Percentiles rank a stretch among this genome's conserved stretches.
Conservation (phyloP, 305 asterid species). For the Solanum hybrid region DNA sequence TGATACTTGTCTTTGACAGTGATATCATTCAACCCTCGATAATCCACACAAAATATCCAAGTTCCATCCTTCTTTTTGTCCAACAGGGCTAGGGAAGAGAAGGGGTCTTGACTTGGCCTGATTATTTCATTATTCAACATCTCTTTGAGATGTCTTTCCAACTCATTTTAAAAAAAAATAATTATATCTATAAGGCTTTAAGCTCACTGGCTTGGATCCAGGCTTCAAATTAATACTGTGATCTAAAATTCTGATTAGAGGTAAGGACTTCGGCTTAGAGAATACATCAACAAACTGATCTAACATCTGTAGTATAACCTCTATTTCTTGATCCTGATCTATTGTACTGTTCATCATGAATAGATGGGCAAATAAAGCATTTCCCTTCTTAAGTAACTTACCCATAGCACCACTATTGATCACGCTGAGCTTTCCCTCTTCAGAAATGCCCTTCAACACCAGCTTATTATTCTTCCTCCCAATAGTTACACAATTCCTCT, state of each 20-base stretch:
- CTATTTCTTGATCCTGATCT: accelerated
- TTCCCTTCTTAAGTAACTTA: not conserved
- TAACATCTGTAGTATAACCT: not conserved
- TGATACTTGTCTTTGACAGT: not conserved
- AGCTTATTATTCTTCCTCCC: no score
- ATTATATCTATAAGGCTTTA: not conserved
- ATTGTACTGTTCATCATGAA: not conserved
- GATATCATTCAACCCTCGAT: not conserved
- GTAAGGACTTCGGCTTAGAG: not conserved
- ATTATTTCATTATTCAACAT: not conserved
- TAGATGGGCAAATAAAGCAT: not conserved
- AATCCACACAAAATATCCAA: not conserved
- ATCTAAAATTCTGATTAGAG: not conserved
- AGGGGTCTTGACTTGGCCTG: not conserved
- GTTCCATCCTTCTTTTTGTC: not conserved
- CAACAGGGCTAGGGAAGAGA: not conserved
- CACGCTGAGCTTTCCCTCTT: not conserved
- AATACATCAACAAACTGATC: not conserved
- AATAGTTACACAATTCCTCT: no score
- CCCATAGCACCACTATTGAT: not conserved
- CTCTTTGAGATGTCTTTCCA: not conserved
- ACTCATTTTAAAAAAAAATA: not conserved
- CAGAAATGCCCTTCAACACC: no score
- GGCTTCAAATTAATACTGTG: not conserved
- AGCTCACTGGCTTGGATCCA: not conserved